These are phyloP conservation scores for Phialophora chinensis DNA, from an alignment of 2,329 filamentous ascomycete species.

Conservation along the genomic window DNA sequence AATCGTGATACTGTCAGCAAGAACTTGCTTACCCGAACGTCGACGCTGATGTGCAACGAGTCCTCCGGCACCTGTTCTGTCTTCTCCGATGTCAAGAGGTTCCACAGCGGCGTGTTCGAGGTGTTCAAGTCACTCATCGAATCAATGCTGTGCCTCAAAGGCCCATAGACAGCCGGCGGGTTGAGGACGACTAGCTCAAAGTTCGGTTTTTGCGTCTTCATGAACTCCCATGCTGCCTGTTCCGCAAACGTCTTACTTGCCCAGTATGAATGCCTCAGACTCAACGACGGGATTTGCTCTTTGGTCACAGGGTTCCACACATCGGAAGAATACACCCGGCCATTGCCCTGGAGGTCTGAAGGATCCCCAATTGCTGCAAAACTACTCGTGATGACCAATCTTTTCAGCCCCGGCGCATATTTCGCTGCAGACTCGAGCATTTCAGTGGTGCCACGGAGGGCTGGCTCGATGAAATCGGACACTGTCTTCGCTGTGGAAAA, in stretches of 20 bases:
- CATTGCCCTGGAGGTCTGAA: conserved; percentile 43
- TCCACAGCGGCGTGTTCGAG: conserved; percentile 17
- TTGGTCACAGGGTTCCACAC: conserved; percentile 53
- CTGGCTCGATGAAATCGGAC: conserved; percentile 64
- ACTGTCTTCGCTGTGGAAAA: conserved; percentile 73
- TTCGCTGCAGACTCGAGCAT: conserved; percentile 67
- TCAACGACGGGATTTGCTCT: conserved; percentile 46
- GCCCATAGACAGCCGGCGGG: conserved; percentile 68
- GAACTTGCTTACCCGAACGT: conserved; percentile 22
- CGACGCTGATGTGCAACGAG: conserved; percentile 23
- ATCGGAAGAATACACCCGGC: conserved; percentile 47
- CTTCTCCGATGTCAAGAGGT: conserved; percentile 37
- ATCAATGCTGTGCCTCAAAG: conserved; percentile 67
- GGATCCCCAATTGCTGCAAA: conserved; percentile 67
- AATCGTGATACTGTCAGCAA: background rate
- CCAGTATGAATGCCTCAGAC: conserved; percentile 47
- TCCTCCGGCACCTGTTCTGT: conserved; percentile 12
- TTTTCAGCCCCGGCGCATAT: conserved; percentile 69
- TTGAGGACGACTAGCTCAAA: conserved; percentile 69
- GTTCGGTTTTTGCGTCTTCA: conserved; percentile 60
- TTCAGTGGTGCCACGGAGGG: conserved; percentile 67
- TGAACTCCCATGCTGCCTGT: conserved; percentile 66
- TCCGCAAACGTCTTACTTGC: conserved; percentile 70
- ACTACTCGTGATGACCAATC: conserved; percentile 73
- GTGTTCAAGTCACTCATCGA: conserved; percentile 67